A percentile compares a stretch with the other conserved stretches of the same genome.
phyloP scores from a whole-genome alignment of 2,329 filamentous ascomycete species.

The Cladosporium sp. region DNA sequence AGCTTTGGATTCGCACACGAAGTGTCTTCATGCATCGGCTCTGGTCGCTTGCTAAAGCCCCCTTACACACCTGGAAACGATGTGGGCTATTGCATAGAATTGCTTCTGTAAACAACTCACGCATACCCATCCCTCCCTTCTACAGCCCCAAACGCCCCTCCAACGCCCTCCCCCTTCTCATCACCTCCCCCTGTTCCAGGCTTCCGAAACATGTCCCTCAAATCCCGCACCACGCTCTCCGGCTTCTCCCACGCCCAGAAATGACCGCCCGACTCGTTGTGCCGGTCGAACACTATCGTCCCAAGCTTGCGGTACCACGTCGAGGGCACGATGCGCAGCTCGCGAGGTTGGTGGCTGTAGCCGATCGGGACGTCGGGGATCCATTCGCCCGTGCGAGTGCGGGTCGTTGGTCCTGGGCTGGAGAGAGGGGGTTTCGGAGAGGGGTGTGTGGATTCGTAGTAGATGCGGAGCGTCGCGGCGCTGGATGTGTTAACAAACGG shows the following conservation, averaged over 20 bases:
- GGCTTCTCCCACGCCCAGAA: constrained; percentile 10
- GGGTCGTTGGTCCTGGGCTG: background rate
- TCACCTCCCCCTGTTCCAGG: background rate
- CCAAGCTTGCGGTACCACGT: constrained; percentile 9
- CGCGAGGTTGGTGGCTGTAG: constrained; percentile 6
- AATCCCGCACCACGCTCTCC: constrained; percentile 3
- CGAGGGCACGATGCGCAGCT: constrained; percentile 6
- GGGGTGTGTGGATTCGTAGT: constrained; percentile 10
- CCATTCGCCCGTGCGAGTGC: constrained; percentile 2
- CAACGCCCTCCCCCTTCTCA: constrained; percentile 1
- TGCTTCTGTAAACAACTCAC: background rate
- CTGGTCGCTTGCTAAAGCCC: no score
- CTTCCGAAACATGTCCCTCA: constrained; percentile 9
- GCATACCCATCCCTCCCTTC: constrained; percentile 1
- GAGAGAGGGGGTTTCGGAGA: background rate
- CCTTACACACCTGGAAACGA: no score
- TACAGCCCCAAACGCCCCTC: constrained; percentile 6
- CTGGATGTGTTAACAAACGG: background rate
- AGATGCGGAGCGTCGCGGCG: constrained; percentile 10
- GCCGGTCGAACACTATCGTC: constrained; percentile 5
- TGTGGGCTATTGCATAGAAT: no score
- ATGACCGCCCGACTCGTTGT: constrained; percentile 4
- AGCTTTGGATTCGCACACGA: no score
- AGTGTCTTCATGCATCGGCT: no score
- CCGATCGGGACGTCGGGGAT: constrained; percentile 5